phyloP scores from a whole-genome alignment of 768 basidiomycete genomes.

The Agaricus bisporus region DNA sequence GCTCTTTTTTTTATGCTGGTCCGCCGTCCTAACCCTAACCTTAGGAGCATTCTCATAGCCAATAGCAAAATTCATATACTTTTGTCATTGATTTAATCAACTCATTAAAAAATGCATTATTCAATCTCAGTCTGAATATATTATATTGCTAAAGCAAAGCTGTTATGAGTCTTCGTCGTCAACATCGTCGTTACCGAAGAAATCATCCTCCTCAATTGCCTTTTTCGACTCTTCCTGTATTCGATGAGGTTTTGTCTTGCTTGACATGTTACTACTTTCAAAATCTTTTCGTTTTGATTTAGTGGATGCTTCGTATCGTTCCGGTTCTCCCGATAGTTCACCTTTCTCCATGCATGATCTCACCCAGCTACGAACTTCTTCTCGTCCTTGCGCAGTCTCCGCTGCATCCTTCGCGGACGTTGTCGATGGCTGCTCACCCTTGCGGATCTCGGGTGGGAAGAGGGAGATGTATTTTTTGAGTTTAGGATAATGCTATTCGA shows the following conservation, averaged over 20 bases:
- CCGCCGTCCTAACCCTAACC: constrained; percentile 39
- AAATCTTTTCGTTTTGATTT: constrained; percentile 6
- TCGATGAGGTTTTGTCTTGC: not conserved
- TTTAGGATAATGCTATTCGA: constrained; percentile 71
- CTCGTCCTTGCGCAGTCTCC: constrained; percentile 44
- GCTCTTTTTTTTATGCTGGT: constrained; percentile 29
- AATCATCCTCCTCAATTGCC: constrained; percentile 28
- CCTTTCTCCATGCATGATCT: constrained; percentile 54
- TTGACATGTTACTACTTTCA: constrained; percentile 5
- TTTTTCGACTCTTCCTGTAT: constrained; percentile 7
- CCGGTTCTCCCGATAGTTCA: constrained; percentile 55
- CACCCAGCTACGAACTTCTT: constrained; percentile 56
- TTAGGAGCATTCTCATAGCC: constrained; percentile 12
- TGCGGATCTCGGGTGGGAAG: constrained; percentile 66
- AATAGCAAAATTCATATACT: not conserved
- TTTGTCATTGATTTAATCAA: not conserved
- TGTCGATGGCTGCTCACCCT: constrained; percentile 23
- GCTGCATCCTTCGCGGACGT: constrained; percentile 20
- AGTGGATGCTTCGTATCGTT: constrained; percentile 27
- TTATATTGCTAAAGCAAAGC: not conserved
- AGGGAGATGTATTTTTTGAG: constrained; percentile 85
- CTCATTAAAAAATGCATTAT: not conserved
- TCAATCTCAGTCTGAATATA: not conserved
- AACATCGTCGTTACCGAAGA: constrained; percentile 35
- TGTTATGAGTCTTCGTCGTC: constrained; percentile 13